These are phyloP conservation scores for Fusarium sacchari DNA, from an alignment of 2,329 filamentous ascomycete species.

Conservation along the genomic window DNA sequence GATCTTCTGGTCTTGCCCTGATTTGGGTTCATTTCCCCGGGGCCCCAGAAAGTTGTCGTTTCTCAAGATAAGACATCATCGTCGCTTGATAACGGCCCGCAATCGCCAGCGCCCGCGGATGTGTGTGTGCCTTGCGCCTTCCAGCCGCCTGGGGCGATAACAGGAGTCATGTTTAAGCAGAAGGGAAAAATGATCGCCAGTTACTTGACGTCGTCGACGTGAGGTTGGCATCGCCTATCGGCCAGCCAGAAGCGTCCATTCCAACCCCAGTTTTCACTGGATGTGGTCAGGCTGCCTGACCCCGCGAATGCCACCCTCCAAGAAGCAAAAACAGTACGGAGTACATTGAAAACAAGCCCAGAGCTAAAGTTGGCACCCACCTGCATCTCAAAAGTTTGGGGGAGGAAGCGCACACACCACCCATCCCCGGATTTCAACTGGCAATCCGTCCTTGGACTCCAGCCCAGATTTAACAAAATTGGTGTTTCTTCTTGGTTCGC, in stretches of 20 bases:
- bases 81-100: constrained; percentile 17
- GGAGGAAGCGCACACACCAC: constrained; percentile 30
- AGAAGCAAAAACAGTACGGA: constrained; percentile 16
- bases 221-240: constrained; percentile 20
- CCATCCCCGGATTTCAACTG: constrained; percentile 34
- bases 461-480: constrained; percentile 20
- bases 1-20: constrained; percentile 11
- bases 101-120: constrained; percentile 14
- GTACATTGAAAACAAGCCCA: constrained; percentile 5
- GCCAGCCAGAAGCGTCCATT: constrained; percentile 30
- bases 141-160: constrained; percentile 16
- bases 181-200: constrained; percentile 16
- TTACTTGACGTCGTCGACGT: constrained; percentile 31
- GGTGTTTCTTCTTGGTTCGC: constrained; percentile 29
- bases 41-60: constrained; percentile 25
- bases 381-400: constrained; percentile 19
- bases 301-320: constrained; percentile 36
- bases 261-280: constrained; percentile 32
- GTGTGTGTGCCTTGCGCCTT: background rate
- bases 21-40: constrained; percentile 18
- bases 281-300: constrained; percentile 1
- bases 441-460: background rate
- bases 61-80: constrained; percentile 28
- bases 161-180: background rate
- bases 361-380: constrained; percentile 16